phyloP scores from a whole-genome alignment of 108 stramenopile genomes.

The Hondaea fermentalgiana region DNA sequence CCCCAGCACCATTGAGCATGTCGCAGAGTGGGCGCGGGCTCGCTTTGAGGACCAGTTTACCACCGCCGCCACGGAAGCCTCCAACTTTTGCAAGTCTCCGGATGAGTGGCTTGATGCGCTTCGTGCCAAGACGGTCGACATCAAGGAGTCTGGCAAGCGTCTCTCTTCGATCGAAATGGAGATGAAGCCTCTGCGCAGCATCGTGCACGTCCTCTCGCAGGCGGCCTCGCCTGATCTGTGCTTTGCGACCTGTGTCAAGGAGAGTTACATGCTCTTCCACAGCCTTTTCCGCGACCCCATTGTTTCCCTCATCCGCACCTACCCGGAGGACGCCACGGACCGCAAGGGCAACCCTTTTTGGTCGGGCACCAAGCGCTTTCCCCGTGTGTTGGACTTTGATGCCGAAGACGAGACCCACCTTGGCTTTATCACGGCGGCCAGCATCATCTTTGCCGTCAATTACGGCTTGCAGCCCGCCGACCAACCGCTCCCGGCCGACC shows the following conservation, averaged over 20 bases:
- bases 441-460: conserved; percentile 44
- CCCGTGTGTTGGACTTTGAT: conserved; percentile 21
- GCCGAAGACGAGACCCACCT: conserved; percentile 29
- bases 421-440: conserved; percentile 39
- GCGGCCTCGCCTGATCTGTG: conserved; percentile 20
- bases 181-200: conserved; percentile 27
- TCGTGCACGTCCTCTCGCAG: conserved; percentile 17
- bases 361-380: conserved; percentile 56
- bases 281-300: conserved; percentile 40
- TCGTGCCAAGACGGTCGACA: conserved; percentile 2
- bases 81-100: conserved; percentile 36
- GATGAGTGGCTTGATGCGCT: conserved; percentile 17
- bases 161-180: conserved; percentile 26
- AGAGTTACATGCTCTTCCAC: conserved; percentile 39
- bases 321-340: conserved; percentile 44
- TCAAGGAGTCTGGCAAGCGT: not conserved
- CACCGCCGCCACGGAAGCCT: conserved; percentile 30
- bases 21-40: conserved; percentile 71
- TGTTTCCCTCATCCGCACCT: conserved; percentile 41
- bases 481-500: not conserved
- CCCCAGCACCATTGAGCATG: conserved; percentile 72
- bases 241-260: conserved; percentile 33
- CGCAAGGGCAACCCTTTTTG: conserved; percentile 45
- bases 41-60: conserved; percentile 52
- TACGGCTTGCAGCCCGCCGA: conserved; percentile 32